Evolutionary conservation across 768 basidiomycete genomes (phyloP).

Genomic region (Tricholoma flavovirens): DNA sequence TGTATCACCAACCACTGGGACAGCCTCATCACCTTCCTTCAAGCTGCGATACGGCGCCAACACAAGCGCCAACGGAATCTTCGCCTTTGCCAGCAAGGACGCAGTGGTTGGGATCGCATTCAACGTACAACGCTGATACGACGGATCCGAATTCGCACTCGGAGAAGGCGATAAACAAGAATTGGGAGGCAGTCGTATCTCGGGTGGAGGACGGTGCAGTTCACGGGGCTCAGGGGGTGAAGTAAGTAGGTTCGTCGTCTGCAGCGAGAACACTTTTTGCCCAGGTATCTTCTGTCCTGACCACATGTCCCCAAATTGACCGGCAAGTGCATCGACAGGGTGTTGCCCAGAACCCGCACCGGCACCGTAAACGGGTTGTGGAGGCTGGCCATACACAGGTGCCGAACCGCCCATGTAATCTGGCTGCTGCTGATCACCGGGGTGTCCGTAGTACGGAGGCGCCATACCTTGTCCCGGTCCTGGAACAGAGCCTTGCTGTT

Average conservation of each 20-base stretch:
- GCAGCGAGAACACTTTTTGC: constrained; percentile 72
- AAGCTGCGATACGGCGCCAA: constrained; percentile 87
- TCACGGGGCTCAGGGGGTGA: constrained; percentile 90
- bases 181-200: constrained; percentile 83
- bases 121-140: constrained; percentile 87
- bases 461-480: neutral
- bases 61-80: constrained; percentile 84
- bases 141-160: constrained; percentile 78
- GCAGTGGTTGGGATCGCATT: constrained; percentile 92
- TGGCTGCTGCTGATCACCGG: constrained; percentile 35
- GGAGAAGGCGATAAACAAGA: constrained; percentile 75
- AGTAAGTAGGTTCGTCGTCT: constrained; percentile 89
- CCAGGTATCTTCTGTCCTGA: constrained; percentile 38
- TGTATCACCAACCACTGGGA: constrained; percentile 89
- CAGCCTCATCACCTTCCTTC: constrained; percentile 75
- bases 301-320: constrained; percentile 89
- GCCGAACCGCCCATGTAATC: constrained; percentile 40
- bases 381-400: constrained; percentile 32
- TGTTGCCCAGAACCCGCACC: constrained; percentile 30
- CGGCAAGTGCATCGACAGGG: constrained; percentile 59
- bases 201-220: constrained; percentile 75
- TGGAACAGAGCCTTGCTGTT: constrained; percentile 33
- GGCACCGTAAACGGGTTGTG: constrained; percentile 28
- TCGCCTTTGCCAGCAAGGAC: constrained; percentile 81
- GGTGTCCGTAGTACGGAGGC: constrained; percentile 35